phyloP scores from a whole-genome alignment of 2,329 filamentous ascomycete species.

The Dothistroma septosporum region DNA sequence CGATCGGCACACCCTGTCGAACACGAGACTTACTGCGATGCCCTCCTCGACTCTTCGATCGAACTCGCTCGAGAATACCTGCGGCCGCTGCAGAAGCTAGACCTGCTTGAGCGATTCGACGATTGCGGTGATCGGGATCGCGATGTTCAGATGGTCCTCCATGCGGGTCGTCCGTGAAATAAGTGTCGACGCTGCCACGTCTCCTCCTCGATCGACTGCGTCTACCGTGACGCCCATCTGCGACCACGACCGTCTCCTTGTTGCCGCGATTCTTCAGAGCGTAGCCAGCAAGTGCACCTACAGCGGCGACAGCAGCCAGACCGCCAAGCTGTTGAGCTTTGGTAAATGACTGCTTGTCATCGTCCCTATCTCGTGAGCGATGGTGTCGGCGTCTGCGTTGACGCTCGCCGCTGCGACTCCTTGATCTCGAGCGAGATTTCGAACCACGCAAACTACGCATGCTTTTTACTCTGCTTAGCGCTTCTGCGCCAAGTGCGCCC shows the following conservation, averaged over 20 bases:
- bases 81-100: constrained; percentile 60
- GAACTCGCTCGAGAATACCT: constrained; percentile 55
- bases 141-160: constrained; percentile 20
- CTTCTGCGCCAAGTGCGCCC: constrained; percentile 59
- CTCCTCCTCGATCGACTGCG: constrained; percentile 46
- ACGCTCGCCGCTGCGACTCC: constrained; percentile 22
- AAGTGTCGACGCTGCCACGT: constrained; percentile 37
- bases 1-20: constrained; percentile 55
- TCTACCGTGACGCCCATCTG: constrained; percentile 34
- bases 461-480: constrained; percentile 49
- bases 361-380: constrained; percentile 6
- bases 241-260: constrained; percentile 42
- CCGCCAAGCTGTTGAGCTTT: constrained; percentile 53
- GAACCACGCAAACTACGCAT: constrained; percentile 23
- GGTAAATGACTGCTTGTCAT: constrained; percentile 28
- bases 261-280: constrained; percentile 49
- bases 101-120: constrained; percentile 58
- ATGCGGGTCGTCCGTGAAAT: constrained; percentile 18
- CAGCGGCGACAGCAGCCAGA: constrained; percentile 57
- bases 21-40: constrained; percentile 54
- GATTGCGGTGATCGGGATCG: constrained; percentile 52
- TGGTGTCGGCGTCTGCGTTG: constrained; percentile 18
- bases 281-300: constrained; percentile 55
- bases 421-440: constrained; percentile 18
- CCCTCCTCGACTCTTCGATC: constrained; percentile 55